Evolutionary conservation across 805 yeast species (phyloP).

Genomic region (Brettanomyces naardenensis): DNA sequence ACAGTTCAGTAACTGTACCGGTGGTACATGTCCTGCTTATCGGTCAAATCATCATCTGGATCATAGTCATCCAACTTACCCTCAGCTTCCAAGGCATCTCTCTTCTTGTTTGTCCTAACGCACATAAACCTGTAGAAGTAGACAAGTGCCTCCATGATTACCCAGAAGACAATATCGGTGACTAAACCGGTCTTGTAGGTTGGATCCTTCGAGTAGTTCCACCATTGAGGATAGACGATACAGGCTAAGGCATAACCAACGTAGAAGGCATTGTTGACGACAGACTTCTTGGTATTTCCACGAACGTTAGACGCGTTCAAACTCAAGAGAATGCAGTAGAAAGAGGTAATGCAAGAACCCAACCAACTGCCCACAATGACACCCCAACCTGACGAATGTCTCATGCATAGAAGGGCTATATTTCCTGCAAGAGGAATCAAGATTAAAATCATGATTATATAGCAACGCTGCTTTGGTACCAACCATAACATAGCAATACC

Average conservation of each 20-base stretch:
- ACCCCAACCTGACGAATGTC: constrained; percentile 15
- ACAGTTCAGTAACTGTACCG: constrained; percentile 18
- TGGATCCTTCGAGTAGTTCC: constrained; percentile 34
- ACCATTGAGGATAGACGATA: constrained; percentile 41
- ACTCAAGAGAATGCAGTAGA: constrained; percentile 22
- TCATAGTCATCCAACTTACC: constrained; percentile 14
- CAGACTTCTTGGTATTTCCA: constrained; percentile 56
- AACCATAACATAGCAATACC: constrained; percentile 12
- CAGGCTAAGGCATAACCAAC: constrained; percentile 28
- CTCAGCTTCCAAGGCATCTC: constrained; percentile 11
- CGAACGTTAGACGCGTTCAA: constrained; percentile 40
- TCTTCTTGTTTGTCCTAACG: constrained; percentile 18
- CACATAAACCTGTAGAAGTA: constrained; percentile 20
- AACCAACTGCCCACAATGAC: constrained; percentile 16
- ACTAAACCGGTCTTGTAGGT: constrained; percentile 33
- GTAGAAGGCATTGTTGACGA: constrained; percentile 6
- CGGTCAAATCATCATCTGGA: constrained; percentile 19
- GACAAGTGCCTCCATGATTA: constrained; percentile 10
- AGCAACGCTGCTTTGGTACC: constrained; percentile 19
- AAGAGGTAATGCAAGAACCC: constrained; percentile 15
- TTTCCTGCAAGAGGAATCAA: constrained; percentile 20
- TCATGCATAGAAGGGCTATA: too few relatives aligned
- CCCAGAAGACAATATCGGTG: constrained; percentile 41
- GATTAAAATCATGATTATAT: constrained; percentile 11
- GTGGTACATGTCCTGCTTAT: constrained; percentile 19